Base-by-base conservation (phyloP, 495 filamentous ascomycete genomes). In the Lentithecium fluviatile region DNA sequence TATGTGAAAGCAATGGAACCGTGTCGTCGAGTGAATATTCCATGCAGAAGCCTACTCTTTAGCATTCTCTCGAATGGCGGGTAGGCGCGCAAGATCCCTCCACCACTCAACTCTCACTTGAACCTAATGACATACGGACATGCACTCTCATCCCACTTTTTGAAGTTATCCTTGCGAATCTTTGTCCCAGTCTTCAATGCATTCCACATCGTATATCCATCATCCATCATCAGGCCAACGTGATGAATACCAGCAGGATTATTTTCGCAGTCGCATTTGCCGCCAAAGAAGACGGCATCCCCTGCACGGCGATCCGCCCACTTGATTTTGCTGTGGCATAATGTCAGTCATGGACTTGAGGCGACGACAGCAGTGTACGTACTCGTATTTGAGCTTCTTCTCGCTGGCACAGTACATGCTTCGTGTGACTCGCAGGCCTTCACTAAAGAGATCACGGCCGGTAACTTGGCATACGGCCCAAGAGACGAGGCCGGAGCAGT, bases 401-500 rank as follows among this genome's bases (percentile, higher is more conserved):
- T 61, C 43, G 26, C 40, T 59, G 0, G 69, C 69, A 25, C 69
- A 71, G 43, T 71, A 71, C 69, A 71, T 72, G 40, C 48, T 59
- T 2, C 55, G 8, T 7, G 66, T 69, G 13, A 64, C 60, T 2
- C 66, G 24, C 13, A 69, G 60, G n/a, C 61, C 65, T 32, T 69
- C 62, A 0, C 50, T 32, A 47, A 69, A 69, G 20, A 72, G 56
- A 24, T 71, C 50, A 8, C 66, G 62, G 1, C 60, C 59, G 19
- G 70, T 72, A 3, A 69, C 63, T 37, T 72, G 61, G 32, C 70
- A 72, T 21, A 72, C 60, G 32, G 69, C 70, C 61, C 62, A 69
- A 12, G 48, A 62, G n/a, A 72, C 56, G 19, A 71, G 57, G 15
- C 70, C 69, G 3, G 70, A 72, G 45, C 70, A 72, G 37, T 72